A percentile compares a stretch with the other conserved stretches of the same genome.
Evolutionary conservation across 2,329 filamentous ascomycete species (phyloP).

Genomic region (Lecanicillium sp.): DNA sequence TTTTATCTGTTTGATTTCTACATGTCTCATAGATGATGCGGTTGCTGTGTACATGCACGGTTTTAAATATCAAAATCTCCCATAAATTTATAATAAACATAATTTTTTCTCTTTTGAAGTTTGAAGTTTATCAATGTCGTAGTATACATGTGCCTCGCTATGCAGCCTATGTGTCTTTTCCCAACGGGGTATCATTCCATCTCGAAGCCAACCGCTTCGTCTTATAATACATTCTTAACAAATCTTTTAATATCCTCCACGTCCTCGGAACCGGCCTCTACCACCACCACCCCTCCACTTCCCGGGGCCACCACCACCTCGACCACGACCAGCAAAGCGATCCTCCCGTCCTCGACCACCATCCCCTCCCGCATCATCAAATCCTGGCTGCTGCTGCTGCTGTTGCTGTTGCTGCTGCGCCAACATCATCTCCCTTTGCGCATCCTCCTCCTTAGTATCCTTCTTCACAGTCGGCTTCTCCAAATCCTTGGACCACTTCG

Average conservation of each 20-base stretch:
- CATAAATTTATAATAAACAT: too few species aligned
- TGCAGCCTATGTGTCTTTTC: background rate
- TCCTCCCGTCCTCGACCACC: conserved; percentile 14
- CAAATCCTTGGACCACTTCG: conserved; percentile 69
- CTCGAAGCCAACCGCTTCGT: conserved; percentile 1
- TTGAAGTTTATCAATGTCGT: too few species aligned
- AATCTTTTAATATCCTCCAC: conserved; percentile 19
- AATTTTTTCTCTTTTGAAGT: too few species aligned
- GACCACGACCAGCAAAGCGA: conserved; percentile 23
- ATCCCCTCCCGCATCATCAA: conserved; percentile 24
- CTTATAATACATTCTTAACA: background rate
- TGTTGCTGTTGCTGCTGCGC: conserved; percentile 30
- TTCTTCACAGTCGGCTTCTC: conserved; percentile 67
- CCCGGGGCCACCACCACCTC: conserved; percentile 23
- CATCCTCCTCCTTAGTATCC: conserved; percentile 47
- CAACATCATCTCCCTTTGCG: conserved; percentile 19
- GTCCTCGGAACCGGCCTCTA: conserved; percentile 24
- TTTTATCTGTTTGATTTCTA: too few species aligned
- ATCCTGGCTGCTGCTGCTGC: conserved; percentile 26
- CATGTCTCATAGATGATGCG: too few species aligned
- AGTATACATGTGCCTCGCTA: too few species aligned
- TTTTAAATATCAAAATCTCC: too few species aligned
- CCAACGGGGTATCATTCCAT: conserved; percentile 5
- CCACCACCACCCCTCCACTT: conserved; percentile 28
- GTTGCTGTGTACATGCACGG: too few species aligned